Percentiles rank a stretch among this genome's conserved stretches.
phyloP scores from a whole-genome alignment of 106 monocot genomes.

The Dactylorhiza incarnata region DNA sequence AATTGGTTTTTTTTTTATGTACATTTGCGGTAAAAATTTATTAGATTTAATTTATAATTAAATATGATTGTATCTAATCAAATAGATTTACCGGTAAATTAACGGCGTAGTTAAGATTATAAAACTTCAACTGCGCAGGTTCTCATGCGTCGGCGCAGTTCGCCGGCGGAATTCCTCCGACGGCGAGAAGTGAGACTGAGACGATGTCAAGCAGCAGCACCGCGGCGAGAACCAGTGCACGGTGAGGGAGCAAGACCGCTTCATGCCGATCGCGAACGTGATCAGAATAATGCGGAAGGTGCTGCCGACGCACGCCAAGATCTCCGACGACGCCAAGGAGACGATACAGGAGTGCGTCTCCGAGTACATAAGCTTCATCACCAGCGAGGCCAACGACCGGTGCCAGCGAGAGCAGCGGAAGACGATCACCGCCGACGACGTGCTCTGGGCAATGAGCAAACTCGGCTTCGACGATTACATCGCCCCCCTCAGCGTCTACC shows the following conservation, averaged over 20 bases:
- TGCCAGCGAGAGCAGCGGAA: conserved; percentile 65
- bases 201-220: neutral
- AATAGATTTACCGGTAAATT: too few relatives aligned
- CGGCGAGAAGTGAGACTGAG: too few relatives aligned
- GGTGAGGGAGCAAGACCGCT: conserved; percentile 53
- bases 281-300: conserved; percentile 60
- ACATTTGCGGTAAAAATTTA: too few relatives aligned
- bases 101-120: too few relatives aligned
- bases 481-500: conserved; percentile 44
- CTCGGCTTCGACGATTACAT: conserved; percentile 64
- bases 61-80: too few relatives aligned
- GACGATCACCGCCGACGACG: conserved; percentile 62
- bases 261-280: conserved; percentile 73
- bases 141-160: too few relatives aligned
- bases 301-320: conserved; percentile 59
- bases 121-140: too few relatives aligned
- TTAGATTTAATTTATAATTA: too few relatives aligned
- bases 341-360: conserved; percentile 73
- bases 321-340: conserved; percentile 68
- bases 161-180: too few relatives aligned
- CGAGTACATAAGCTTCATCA: conserved; percentile 71
- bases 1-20: too few relatives aligned
- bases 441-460: conserved; percentile 63
- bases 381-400: conserved; percentile 57
- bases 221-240: neutral